Conservation (phyloP, 768 basidiomycete species). For the Trametes cubensis region DNA sequence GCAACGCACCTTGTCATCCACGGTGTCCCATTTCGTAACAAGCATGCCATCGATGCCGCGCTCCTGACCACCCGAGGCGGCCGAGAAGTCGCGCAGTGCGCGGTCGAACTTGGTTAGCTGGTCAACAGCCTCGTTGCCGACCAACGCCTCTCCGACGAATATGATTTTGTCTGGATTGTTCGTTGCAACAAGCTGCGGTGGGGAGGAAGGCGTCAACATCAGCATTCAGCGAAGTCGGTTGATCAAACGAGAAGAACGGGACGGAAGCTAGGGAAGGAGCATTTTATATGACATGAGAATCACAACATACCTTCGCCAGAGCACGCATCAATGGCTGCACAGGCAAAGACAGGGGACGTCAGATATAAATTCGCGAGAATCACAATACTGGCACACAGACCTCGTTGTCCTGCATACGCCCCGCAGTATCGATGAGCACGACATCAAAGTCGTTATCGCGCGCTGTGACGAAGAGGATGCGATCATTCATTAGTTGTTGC, state of each 20-base stretch:
- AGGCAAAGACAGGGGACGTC: neutral
- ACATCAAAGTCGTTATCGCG: slow-evolving; percentile 93
- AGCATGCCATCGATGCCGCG: slow-evolving; percentile 98
- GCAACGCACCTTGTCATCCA: slow-evolving; percentile 83
- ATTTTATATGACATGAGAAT: neutral
- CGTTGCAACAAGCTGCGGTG: slow-evolving; percentile 75
- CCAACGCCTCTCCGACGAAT: slow-evolving; percentile 97
- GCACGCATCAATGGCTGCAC: slow-evolving; percentile 92
- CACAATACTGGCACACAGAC: slow-evolving; percentile 41
- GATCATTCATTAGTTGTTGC: slow-evolving; percentile 12
- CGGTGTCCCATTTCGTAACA: slow-evolving; percentile 99
- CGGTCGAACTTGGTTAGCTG: slow-evolving; percentile 97
- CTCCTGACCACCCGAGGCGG: slow-evolving; percentile 66
- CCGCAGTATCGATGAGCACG: slow-evolving; percentile 96
- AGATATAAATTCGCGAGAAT: neutral
- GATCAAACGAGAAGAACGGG: neutral
- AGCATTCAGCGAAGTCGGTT: neutral
- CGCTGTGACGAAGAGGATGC: slow-evolving; percentile 45
- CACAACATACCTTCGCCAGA: slow-evolving; percentile 75
- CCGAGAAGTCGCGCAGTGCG: slow-evolving; percentile 89
- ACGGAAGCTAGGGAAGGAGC: neutral
- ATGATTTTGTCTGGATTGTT: slow-evolving; percentile 97
- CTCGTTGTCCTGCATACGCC: slow-evolving; percentile 99
- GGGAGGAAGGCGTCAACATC: neutral
- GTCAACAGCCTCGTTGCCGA: slow-evolving; percentile 98